Evolutionary conservation across 2,329 filamentous ascomycete genomes (phyloP).

Genomic region (Tolypocladium cylindrosporum): DNA sequence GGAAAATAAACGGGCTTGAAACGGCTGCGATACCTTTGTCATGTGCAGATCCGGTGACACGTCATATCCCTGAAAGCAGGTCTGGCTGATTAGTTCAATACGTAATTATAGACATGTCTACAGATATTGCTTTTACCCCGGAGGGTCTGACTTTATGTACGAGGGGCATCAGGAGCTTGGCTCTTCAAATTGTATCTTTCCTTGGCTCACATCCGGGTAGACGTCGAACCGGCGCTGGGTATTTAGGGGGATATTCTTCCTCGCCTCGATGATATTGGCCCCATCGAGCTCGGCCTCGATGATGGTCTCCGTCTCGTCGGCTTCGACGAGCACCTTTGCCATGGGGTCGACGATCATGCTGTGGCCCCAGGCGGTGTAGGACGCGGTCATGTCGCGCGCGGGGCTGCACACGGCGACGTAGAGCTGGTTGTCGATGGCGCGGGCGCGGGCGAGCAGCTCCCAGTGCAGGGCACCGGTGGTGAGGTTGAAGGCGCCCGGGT

Average conservation of each 20-base stretch:
- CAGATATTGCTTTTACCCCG: neutral
- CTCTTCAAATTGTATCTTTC: constrained; percentile 30
- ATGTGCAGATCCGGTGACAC: neutral
- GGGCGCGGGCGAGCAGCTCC: constrained; percentile 69
- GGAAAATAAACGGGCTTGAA: neutral
- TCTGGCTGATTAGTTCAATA: too few relatives aligned
- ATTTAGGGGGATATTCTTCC: constrained; percentile 76
- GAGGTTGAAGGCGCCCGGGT: constrained; percentile 94
- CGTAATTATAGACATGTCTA: neutral
- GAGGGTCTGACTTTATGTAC: neutral
- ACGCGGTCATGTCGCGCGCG: constrained; percentile 64
- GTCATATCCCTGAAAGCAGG: neutral
- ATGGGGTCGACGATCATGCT: constrained; percentile 82
- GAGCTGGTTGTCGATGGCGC: constrained; percentile 88
- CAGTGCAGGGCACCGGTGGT: constrained; percentile 91
- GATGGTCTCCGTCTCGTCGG: constrained; percentile 68
- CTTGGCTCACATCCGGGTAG: constrained; percentile 78
- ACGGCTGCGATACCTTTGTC: neutral
- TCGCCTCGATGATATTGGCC: constrained; percentile 60
- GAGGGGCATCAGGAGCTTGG: constrained; percentile 4
- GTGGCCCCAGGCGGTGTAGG: constrained; percentile 88
- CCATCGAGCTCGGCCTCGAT: constrained; percentile 63
- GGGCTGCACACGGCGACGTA: constrained; percentile 92
- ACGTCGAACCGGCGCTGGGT: constrained; percentile 88
- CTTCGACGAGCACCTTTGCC: constrained; percentile 69